Conservation (phyloP, 2,329 filamentous ascomycete genomes). For the Shiraia sp. region DNA sequence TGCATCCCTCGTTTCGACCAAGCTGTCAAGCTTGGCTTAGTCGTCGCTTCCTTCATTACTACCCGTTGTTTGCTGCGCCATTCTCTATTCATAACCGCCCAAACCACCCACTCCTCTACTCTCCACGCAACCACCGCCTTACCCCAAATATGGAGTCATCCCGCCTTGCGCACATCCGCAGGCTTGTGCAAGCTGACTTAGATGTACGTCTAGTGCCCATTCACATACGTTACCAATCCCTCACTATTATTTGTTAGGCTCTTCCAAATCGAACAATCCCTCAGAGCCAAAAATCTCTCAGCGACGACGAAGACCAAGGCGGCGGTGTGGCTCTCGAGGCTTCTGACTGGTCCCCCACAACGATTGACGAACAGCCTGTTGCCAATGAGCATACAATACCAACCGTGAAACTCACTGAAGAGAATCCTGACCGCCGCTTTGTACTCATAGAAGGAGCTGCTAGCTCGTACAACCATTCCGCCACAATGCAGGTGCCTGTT, state of each 20-base stretch:
- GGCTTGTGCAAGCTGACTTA: slow-evolving; percentile 24
- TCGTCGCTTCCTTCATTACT: too few relatives aligned
- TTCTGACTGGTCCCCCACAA: not conserved
- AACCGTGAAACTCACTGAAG: not conserved
- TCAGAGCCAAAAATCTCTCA: slow-evolving; percentile 4
- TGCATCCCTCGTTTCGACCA: too few relatives aligned
- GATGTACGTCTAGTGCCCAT: slow-evolving; percentile 4
- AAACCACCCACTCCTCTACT: not conserved
- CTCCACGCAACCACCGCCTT: not conserved
- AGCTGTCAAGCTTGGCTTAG: too few relatives aligned
- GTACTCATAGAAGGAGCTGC: slow-evolving; percentile 23
- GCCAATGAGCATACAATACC: not conserved
- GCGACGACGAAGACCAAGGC: slow-evolving; percentile 16
- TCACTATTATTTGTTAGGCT: slow-evolving; percentile 2
- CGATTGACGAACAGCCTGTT: slow-evolving; percentile 13
- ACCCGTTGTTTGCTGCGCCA: too few relatives aligned
- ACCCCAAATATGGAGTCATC: slow-evolving; percentile 22
- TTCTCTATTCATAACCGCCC: not conserved
- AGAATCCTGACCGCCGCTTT: slow-evolving; percentile 23
- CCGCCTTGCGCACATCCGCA: slow-evolving; percentile 29
- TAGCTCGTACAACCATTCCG: slow-evolving; percentile 30
- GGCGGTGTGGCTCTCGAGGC: slow-evolving; percentile 27
- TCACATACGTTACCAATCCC: not conserved
- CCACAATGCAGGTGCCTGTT: slow-evolving; percentile 9
- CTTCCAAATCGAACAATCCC: slow-evolving; percentile 24